phyloP scores from a whole-genome alignment of 2,329 filamentous ascomycete genomes.

The Cladosporium sp. region DNA sequence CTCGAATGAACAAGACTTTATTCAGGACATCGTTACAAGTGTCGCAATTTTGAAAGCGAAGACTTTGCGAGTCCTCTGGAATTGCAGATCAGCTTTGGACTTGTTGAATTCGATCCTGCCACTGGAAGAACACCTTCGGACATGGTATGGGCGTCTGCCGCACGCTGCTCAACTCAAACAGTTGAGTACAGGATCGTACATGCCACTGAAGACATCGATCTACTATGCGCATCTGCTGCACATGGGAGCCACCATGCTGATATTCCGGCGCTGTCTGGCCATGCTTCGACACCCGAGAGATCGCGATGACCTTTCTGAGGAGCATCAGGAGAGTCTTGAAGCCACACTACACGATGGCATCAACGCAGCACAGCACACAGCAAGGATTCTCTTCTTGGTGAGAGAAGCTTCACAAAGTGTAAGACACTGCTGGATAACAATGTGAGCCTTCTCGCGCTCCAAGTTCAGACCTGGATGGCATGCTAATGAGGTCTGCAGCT shows the following conservation, averaged over 20 bases:
- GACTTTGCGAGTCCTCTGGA: constrained; percentile 1
- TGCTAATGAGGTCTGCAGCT: background rate
- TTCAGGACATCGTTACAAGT: background rate
- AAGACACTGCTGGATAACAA: constrained; percentile 4
- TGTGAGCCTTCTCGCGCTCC: background rate
- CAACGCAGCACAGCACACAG: background rate
- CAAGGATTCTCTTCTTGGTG: background rate
- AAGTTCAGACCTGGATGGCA: background rate
- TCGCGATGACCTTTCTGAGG: background rate
- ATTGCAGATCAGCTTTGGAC: background rate
- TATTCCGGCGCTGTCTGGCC: constrained; percentile 1
- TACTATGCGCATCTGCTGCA: constrained; percentile 3
- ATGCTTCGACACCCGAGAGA: background rate
- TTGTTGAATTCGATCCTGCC: background rate
- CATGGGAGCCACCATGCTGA: constrained; percentile 2
- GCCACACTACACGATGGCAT: background rate
- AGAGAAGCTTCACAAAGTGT: background rate
- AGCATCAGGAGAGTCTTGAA: background rate
- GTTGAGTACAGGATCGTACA: background rate
- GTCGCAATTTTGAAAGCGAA: background rate
- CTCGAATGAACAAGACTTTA: background rate
- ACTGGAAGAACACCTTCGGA: background rate
- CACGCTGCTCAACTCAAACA: background rate
- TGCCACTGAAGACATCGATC: background rate
- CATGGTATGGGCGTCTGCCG: constrained; percentile 1